Percentiles rank a stretch among this genome's conserved stretches.
These are phyloP conservation scores for Penicillium flavigenum DNA, from an alignment of 495 filamentous ascomycete species.

Conservation along the genomic window DNA sequence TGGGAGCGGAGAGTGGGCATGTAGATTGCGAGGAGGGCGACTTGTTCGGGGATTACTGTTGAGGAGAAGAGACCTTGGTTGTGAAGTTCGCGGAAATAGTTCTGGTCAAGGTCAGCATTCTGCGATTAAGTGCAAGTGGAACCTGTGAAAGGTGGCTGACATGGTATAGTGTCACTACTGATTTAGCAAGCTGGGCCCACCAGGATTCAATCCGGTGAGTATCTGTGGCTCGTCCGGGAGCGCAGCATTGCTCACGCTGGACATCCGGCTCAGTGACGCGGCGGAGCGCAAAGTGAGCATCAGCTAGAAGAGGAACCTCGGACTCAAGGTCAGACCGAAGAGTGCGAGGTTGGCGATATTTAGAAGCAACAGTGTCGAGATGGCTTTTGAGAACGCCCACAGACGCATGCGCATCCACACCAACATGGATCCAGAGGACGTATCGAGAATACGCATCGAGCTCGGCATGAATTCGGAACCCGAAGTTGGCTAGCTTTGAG, in stretches of 20 bases:
- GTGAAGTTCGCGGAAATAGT: slow-evolving; percentile 16
- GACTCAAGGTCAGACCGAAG: slow-evolving; percentile 18
- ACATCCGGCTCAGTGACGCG: slow-evolving; percentile 15
- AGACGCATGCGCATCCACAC: slow-evolving; percentile 18
- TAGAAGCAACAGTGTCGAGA: slow-evolving; percentile 15
- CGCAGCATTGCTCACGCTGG: slow-evolving; percentile 12
- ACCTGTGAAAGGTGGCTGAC: slow-evolving; percentile 5
- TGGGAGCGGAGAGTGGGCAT: slow-evolving; percentile 20
- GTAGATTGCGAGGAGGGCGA: slow-evolving; percentile 21
- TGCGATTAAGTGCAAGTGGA: not conserved
- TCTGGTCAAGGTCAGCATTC: slow-evolving; percentile 8
- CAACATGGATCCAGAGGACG: slow-evolving; percentile 24
- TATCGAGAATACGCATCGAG: slow-evolving; percentile 26
- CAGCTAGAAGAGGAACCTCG: slow-evolving; percentile 18
- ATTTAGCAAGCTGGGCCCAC: slow-evolving; percentile 18
- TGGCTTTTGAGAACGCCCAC: slow-evolving; percentile 24
- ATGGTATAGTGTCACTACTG: slow-evolving; percentile 11
- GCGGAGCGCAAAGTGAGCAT: slow-evolving; percentile 29
- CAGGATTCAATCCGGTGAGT: slow-evolving; percentile 23
- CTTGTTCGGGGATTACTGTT: slow-evolving; percentile 17
- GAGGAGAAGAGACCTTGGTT: slow-evolving; percentile 15
- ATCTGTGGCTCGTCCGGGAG: slow-evolving; percentile 15
- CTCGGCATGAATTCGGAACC: slow-evolving; percentile 25
- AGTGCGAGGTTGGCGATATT: slow-evolving; percentile 8
- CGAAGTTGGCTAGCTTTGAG: slow-evolving; percentile 20